Percentiles rank a stretch among this genome's conserved stretches.
phyloP scores from a whole-genome alignment of 495 filamentous ascomycete species.

The Penicillium flavigenum region DNA sequence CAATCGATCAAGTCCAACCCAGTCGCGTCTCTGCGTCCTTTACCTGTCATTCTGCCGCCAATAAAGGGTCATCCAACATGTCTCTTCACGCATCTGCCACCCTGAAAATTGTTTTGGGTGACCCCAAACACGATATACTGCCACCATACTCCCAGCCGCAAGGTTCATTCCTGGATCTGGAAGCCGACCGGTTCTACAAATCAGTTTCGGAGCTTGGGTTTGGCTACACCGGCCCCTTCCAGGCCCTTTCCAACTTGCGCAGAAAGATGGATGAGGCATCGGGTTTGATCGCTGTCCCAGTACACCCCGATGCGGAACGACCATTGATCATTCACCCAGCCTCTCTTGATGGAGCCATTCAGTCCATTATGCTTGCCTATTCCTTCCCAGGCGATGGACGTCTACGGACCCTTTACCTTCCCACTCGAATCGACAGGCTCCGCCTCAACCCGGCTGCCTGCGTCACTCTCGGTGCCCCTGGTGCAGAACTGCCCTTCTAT shows the following conservation, averaged over 20 bases:
- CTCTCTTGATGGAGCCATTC: slow-evolving; percentile 42
- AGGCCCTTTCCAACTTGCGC: slow-evolving; percentile 20
- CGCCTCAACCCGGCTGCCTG: slow-evolving; percentile 37
- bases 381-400: slow-evolving; percentile 37
- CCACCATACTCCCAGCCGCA: slow-evolving; percentile 4
- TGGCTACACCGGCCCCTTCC: slow-evolving; percentile 33
- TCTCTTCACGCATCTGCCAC: slow-evolving; percentile 26
- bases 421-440: slow-evolving; percentile 45
- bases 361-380: slow-evolving; percentile 43
- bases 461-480: slow-evolving; percentile 10
- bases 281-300: slow-evolving; percentile 22
- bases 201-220: slow-evolving; percentile 34
- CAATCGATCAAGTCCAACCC: not conserved
- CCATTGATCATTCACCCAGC: slow-evolving; percentile 36
- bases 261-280: slow-evolving; percentile 29
- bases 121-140: slow-evolving; percentile 11
- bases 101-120: slow-evolving; percentile 15
- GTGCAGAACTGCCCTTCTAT: slow-evolving; percentile 18
- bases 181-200: slow-evolving; percentile 46
- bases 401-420: slow-evolving; percentile 23
- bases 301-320: not conserved
- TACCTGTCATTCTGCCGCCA: slow-evolving; percentile 24
- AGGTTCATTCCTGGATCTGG: slow-evolving; percentile 25
- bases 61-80: slow-evolving; percentile 20
- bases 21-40: slow-evolving; percentile 10